Evolutionary conservation across 192 early-diverging fungal species (phyloP), one percentile per base, ranked within the genome.

Genomic region (Rhizoclosmatium globosum): DNA sequence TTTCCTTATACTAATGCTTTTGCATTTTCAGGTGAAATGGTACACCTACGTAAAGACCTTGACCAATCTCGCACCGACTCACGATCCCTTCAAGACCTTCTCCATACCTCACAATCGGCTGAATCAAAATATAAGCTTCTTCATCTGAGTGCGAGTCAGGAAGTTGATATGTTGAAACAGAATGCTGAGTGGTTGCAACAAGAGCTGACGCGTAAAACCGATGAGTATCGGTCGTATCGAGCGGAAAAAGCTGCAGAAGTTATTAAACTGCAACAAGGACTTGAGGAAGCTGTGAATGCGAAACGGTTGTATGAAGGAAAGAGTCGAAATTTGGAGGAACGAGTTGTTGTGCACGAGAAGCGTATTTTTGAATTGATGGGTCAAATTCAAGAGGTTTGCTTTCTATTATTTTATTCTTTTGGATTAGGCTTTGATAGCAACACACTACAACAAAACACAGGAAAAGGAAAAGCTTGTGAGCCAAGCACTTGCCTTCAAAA

Each of bases 151-250:
- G 56, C 59, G 7, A 38, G 4, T n/a, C 90, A 93, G 80, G 88
- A 91, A 66, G 56, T 91, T 7, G 85, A 88, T n/a, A 78, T 91
- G 75, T 69, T 86, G 6, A 82, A 85, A 53, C 90, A 88, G 74
- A 88, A 88, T 65, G 84, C 79, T 41, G 84, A 86, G 11, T 95
- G 92, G 93, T 78, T 91, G 15, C 91, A 87, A 73, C 83, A 85
- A 23, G 92, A 95, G 73, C 82, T 93, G 62, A 82, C 82, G 13
- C 84, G 90, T 6, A 91, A 92, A 68, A 59, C 85, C 0, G 82
- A 84, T 9, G 85, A 91, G 38, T 76, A 90, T 39, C 80, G 76
- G 48, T 77, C 77, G 4, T 91, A 92, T 69, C 84, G 91, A 38
- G 78, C 82, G 46, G 83, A 90, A 19, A 91, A 90, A 53, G 31